A percentile compares a stretch with the other conserved stretches of the same genome.
phyloP scores from a whole-genome alignment of 805 yeast species.

The Scheffersomyces amazonensis region DNA sequence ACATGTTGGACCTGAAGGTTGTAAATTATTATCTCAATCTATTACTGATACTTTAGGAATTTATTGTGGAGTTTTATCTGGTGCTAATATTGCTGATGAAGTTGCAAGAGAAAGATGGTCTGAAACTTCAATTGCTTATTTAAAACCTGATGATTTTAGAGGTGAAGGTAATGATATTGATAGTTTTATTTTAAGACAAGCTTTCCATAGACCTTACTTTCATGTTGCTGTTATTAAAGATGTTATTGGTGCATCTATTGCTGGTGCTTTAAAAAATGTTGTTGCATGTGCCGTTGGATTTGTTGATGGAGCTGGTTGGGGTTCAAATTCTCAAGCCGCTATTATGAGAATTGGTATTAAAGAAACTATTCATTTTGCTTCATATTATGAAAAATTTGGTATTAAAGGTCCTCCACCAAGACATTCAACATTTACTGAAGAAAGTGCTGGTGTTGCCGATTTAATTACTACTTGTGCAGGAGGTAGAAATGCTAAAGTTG shows the following conservation, averaged over 20 bases:
- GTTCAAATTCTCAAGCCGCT: slow-evolving; percentile 97
- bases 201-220: slow-evolving; percentile 97
- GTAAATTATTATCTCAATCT: slow-evolving; percentile 75
- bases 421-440: slow-evolving; percentile 83
- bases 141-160: slow-evolving; percentile 63
- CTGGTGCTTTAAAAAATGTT: slow-evolving; percentile 96
- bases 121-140: slow-evolving; percentile 95
- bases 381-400: slow-evolving; percentile 55
- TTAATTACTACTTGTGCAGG: slow-evolving; percentile 96
- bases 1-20: slow-evolving; percentile 82
- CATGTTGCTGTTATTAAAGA: slow-evolving; percentile 91
- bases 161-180: slow-evolving; percentile 73
- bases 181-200: slow-evolving; percentile 64
- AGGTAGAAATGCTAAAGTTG: slow-evolving; percentile 94
- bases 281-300: slow-evolving; percentile 96
- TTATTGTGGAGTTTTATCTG: slow-evolving; percentile 93
- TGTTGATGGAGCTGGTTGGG: slow-evolving; percentile 98
- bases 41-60: slow-evolving; percentile 80
- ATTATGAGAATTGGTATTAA: slow-evolving; percentile 93
- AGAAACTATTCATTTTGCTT: slow-evolving; percentile 85
- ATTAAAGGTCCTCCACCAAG: slow-evolving; percentile 55
- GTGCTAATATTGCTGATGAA: slow-evolving; percentile 97
- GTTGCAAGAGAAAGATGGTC: slow-evolving; percentile 96
- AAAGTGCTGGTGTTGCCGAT: slow-evolving; percentile 97
- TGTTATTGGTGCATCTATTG: slow-evolving; percentile 93